Base-by-base conservation (phyloP, 164 flowering plant species). In the Stephania japonica region DNA sequence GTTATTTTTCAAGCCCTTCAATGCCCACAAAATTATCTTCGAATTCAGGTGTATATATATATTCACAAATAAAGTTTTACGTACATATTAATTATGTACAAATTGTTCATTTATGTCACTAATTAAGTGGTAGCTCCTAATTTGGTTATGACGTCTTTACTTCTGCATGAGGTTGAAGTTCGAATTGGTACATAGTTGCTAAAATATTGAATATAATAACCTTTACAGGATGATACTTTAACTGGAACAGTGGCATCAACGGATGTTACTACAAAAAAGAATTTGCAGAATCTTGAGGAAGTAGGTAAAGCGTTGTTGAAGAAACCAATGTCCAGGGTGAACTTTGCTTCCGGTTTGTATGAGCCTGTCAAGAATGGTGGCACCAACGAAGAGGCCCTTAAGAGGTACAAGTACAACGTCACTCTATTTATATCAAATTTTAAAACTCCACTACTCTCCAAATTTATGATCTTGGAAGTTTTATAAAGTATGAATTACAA, bases 351-450 rank as follows among this genome's bases (percentile, higher is more conserved):
- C 1, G 86, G 87, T 42, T 10, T n/a, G 2, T 24, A n/a, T 21
- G 82, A 77, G 7, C 76, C 81, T 42, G 41, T 73, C 25, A 8
- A 18, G 16, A 70, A 74, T 44, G 81, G 69, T 18, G 84, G 81
- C 53, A 83, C 82, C 23, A 83, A 85, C 72, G 80, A 77, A 68
- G 78, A 80, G 10, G 83, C 80, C 25, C 80, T 85, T 32, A 83
- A 24, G 50, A 82, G 59, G 88, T 84, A 75, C 7, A 9, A 16
- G 19, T 38, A 3, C 32, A 27, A 68, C 23, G 19, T 42, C 25
- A 42, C 9, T 68, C 32, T 27, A 27, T 3, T 27, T 27, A 27
- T 27, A 27, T 27, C 32, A 27, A 27, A 27, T 27, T 27, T 27
- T 27, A n/a, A n/a, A n/a, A n/a, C n/a, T n/a, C n/a, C n/a, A n/a